phyloP scores from a whole-genome alignment of 257 asterid genomes.

The Scutellaria galericulata region DNA sequence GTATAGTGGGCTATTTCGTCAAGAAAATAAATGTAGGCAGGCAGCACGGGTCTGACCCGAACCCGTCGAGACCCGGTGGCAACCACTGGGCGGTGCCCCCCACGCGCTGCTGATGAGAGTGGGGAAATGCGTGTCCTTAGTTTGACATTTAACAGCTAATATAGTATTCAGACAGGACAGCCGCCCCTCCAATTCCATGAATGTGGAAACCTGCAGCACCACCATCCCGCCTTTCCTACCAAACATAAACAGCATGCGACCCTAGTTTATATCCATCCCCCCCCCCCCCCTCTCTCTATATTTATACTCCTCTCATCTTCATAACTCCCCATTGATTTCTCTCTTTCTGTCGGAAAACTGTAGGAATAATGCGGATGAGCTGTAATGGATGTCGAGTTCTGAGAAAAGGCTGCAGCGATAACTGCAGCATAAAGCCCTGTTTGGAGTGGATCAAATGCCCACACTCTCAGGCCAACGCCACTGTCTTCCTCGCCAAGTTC shows the following conservation, averaged over 20 bases:
- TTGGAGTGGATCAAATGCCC: conserved; percentile 76
- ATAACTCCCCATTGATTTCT: not conserved
- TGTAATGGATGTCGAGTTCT: conserved; percentile 91
- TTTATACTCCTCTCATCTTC: not conserved
- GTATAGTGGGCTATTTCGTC: too few relatives aligned
- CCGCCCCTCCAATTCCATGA: conserved; percentile 58
- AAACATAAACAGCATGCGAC: conserved; percentile 48
- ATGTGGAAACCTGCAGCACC: conserved; percentile 47
- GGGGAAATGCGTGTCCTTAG: not conserved
- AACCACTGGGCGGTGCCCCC: conserved; percentile 33
- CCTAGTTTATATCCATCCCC: conserved; percentile 32
- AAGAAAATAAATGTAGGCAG: too few relatives aligned
- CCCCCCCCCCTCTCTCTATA: not conserved
- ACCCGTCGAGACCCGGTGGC: too few relatives aligned
- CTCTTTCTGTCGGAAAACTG: not conserved
- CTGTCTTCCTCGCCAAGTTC: conserved; percentile 84
- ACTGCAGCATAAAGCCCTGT: conserved; percentile 76
- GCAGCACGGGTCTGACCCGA: too few relatives aligned
- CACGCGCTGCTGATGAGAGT: conserved; percentile 47
- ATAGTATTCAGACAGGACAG: not conserved
- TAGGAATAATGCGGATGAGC: conserved; percentile 64
- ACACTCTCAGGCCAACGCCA: conserved; percentile 79
- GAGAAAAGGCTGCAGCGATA: conserved; percentile 78
- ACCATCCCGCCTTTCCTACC: conserved; percentile 32
- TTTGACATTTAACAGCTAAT: conserved; percentile 4